Percentiles rank a stretch among this genome's conserved stretches.
Conservation (phyloP, 495 filamentous ascomycete species). For the Hapsidospora chrysogenum region DNA sequence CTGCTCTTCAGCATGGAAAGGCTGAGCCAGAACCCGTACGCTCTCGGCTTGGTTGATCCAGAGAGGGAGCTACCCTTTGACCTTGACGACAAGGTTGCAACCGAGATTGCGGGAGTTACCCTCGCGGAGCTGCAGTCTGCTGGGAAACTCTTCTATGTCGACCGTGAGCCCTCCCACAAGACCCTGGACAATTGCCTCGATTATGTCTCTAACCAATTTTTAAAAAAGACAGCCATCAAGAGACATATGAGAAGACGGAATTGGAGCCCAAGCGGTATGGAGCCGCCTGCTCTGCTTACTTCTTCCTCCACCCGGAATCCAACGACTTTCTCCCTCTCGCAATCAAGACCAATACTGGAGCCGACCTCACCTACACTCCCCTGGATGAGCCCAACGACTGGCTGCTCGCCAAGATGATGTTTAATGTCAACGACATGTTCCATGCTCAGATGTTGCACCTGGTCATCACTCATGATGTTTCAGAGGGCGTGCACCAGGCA, state of each 20-base stretch:
- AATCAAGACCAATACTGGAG: slow-evolving; percentile 15
- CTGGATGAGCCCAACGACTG: slow-evolving; percentile 17
- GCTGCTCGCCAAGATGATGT: slow-evolving; percentile 22
- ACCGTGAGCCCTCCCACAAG: slow-evolving; percentile 8
- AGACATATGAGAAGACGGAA: slow-evolving; percentile 13
- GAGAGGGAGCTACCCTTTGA: slow-evolving; percentile 13
- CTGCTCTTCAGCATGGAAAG: slow-evolving; percentile 22
- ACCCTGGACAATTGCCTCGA: no score
- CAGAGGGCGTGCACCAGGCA: slow-evolving; percentile 15
- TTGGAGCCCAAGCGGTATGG: slow-evolving; percentile 9
- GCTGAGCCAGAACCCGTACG: slow-evolving; percentile 16
- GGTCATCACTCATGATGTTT: slow-evolving; percentile 13
- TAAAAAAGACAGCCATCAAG: no score
- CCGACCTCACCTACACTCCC: slow-evolving; percentile 20
- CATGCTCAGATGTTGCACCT: slow-evolving; percentile 14
- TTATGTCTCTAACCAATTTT: no score
- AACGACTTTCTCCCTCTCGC: slow-evolving; percentile 21
- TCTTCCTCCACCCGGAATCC: slow-evolving; percentile 13
- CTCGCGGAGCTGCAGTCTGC: slow-evolving; percentile 7
- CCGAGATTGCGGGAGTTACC: slow-evolving; percentile 8
- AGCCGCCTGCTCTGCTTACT: slow-evolving; percentile 18
- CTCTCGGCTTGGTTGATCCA: slow-evolving; percentile 13
- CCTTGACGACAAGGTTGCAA: slow-evolving; percentile 9
- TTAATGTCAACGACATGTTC: slow-evolving; percentile 19
- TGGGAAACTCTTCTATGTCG: slow-evolving; percentile 17